These are phyloP conservation scores for Psilocybe azurescens DNA, from an alignment of 768 basidiomycete genomes.

Conservation along the genomic window DNA sequence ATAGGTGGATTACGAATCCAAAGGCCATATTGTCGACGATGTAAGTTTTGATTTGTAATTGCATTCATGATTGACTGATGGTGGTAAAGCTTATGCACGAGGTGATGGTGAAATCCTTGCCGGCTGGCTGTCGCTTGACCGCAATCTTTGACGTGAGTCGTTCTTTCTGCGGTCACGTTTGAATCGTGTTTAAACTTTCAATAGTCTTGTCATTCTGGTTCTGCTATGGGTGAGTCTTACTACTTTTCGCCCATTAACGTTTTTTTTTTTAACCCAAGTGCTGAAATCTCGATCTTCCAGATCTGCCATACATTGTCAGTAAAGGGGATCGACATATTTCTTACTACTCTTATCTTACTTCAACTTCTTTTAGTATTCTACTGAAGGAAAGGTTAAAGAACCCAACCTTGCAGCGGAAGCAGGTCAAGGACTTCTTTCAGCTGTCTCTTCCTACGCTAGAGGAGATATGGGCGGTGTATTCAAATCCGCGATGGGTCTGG, in stretches of 20 bases:
- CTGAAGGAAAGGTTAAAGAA: conserved; percentile 94
- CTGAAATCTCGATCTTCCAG: conserved; percentile 33
- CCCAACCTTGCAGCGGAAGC: conserved; percentile 89
- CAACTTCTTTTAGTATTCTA: conserved; percentile 69
- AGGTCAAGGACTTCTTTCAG: conserved; percentile 83
- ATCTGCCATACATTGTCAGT: conserved; percentile 69
- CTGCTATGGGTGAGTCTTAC: conserved; percentile 67
- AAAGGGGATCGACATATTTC: conserved; percentile 17
- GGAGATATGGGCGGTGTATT: conserved; percentile 85
- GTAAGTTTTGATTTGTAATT: conserved; percentile 45
- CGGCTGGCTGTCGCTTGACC: conserved; percentile 88
- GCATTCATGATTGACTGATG: not conserved
- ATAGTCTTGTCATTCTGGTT: conserved; percentile 90
- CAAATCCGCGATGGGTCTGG: conserved; percentile 70
- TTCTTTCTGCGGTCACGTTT: not conserved
- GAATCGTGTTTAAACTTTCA: not conserved
- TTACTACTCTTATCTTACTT: not conserved
- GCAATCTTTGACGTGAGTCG: conserved; percentile 74
- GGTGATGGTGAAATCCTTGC: conserved; percentile 82
- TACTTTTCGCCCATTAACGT: not conserved
- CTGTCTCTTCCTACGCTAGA: conserved; percentile 74
- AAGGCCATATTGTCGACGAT: conserved; percentile 89
- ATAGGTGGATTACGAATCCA: conserved; percentile 53
- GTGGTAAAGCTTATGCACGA: conserved; percentile 66
- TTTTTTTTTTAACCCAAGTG: not conserved